Base-by-base conservation (phyloP, 1,284 basidiomycete genomes). In the Fereydounia khargensis region DNA sequence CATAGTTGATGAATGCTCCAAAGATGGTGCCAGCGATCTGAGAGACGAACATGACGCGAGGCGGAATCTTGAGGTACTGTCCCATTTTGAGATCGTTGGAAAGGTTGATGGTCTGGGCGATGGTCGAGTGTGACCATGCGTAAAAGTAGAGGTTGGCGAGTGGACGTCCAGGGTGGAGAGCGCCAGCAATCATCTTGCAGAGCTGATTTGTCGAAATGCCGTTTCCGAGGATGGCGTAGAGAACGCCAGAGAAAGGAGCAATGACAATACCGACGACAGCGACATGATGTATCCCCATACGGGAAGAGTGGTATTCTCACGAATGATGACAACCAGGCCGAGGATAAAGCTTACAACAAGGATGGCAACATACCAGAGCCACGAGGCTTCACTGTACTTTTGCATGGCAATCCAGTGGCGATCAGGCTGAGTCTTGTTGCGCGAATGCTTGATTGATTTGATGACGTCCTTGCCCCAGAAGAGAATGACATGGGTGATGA, bases 401-500 rank as follows among this genome's bases (percentile, higher is more conserved):
- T 37, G 42, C 74, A 76, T 76, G 18, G 52, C 58, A 16, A 27
- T 21, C 38, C 58, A 85, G 70, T 86, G 84, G 6, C 80, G 81
- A 66, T 85, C 84, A 0, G 81, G 79, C 55, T 80, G 80, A 4
- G 78, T 78, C 47, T 79, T 79, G 10, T 63, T 60, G 16, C 78
- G 76, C 1, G 80, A 78, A 36, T 81, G 77, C 55, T 79, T 82
- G 73, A 85, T 80, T 0, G 82, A 81, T 18, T n/a, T 27, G 2
- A 25, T 10, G 0, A 56, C 37, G 31, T 73, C 66, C 23, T 44
- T 49, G 9, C 74, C 57, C 56, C 65, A 77, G 48, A 73, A 86
- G 82, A 82, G 82, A 17, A 53, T 72, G 6, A 77, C 65, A 67
- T 86, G 84, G 0, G 82, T 80, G 45, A 86, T 80, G 14, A 86